Percentiles rank a stretch among this genome's conserved stretches.
These are phyloP conservation scores for Penicillium italicum DNA, from an alignment of 2,329 filamentous ascomycete species.

Conservation along the genomic window DNA sequence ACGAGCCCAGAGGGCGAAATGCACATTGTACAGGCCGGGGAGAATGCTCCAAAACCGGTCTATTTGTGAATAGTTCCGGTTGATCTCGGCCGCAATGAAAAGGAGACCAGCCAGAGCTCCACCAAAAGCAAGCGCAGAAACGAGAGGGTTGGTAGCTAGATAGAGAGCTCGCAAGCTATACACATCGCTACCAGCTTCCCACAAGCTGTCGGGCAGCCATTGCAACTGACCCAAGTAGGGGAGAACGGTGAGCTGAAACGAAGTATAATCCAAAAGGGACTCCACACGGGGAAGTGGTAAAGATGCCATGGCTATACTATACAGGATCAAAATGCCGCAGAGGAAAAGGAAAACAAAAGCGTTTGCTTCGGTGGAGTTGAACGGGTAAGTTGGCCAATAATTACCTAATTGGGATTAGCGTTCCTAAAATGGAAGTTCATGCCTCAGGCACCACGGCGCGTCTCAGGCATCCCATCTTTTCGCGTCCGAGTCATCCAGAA, in stretches of 20 bases:
- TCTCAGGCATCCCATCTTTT: constrained; percentile 7
- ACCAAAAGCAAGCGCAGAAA: constrained; percentile 69
- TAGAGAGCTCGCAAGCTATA: constrained; percentile 69
- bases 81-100: constrained; percentile 74
- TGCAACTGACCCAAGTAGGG: constrained; percentile 70
- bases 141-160: constrained; percentile 76
- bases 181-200: constrained; percentile 58
- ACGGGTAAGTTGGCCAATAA: constrained; percentile 12
- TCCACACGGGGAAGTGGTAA: constrained; percentile 63
- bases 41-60: constrained; percentile 90
- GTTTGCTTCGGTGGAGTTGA: constrained; percentile 6
- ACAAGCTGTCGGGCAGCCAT: constrained; percentile 63
- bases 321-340: background rate
- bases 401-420: constrained; percentile 19
- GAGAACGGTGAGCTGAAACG: constrained; percentile 69
- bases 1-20: constrained; percentile 80
- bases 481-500: constrained; percentile 15
- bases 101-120: constrained; percentile 68
- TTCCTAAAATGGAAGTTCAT: background rate
- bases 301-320: constrained; percentile 49
- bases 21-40: constrained; percentile 79
- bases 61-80: constrained; percentile 94
- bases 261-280: constrained; percentile 68
- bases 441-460: constrained; percentile 15
- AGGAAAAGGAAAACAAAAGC: constrained; percentile 6